Percentiles rank a stretch among this genome's conserved stretches.
phyloP scores from a whole-genome alignment of 2,329 filamentous ascomycete species.

The Ophiostoma piceae region DNA sequence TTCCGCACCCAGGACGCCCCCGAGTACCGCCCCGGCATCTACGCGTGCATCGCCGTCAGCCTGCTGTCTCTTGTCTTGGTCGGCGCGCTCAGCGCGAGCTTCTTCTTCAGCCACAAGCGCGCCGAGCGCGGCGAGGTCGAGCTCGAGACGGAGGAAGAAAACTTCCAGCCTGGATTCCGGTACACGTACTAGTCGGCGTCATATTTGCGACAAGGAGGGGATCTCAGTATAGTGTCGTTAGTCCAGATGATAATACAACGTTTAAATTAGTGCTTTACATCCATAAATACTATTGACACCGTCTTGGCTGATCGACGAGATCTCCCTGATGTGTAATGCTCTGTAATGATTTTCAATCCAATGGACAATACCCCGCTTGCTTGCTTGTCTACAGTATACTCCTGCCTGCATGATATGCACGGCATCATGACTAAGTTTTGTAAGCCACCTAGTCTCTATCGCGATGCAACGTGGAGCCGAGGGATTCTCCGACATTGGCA shows the following conservation, averaged over 20 bases:
- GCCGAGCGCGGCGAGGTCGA: constrained; percentile 51
- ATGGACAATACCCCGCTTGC: background rate
- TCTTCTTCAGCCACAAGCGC: constrained; percentile 43
- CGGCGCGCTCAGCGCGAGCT: constrained; percentile 38
- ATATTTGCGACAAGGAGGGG: background rate
- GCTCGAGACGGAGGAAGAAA: constrained; percentile 45
- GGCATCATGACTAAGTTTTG: constrained; percentile 5
- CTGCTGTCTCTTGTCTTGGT: constrained; percentile 46
- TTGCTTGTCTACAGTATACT: background rate
- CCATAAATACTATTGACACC: background rate
- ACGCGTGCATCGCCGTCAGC: constrained; percentile 49
- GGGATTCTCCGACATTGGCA: background rate
- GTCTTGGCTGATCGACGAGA: background rate
- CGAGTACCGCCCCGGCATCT: constrained; percentile 51
- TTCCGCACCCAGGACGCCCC: constrained; percentile 57
- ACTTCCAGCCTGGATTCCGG: constrained; percentile 39
- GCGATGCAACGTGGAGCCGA: background rate
- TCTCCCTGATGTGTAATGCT: constrained; percentile 6
- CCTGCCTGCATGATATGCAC: background rate
- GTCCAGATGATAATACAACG: too few species aligned
- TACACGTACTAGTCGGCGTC: constrained; percentile 37
- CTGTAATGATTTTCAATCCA: background rate
- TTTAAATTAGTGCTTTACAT: too few species aligned
- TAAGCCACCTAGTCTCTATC: background rate
- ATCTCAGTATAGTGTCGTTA: background rate